Base-by-base conservation (phyloP, 805 yeast genomes). In the Zygosaccharomyces gambellarensis region DNA sequence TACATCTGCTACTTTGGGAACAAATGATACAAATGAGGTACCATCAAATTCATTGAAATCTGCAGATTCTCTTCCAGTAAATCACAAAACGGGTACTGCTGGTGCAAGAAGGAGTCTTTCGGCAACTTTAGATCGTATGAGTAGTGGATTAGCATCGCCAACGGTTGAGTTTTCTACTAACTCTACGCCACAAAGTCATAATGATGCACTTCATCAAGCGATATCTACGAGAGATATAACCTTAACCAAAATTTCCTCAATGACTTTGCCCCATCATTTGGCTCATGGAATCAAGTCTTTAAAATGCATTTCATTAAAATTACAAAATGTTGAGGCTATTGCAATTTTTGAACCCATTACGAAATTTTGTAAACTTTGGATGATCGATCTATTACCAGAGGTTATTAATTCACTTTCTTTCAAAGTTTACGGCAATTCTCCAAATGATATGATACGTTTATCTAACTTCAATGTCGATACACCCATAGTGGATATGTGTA, bases 171-270 rank as follows among this genome's bases (percentile, higher is more conserved):
- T 48, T 54, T 59, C 41, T 41, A 62, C 45, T 62, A 75, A 6
- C 34, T 32, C 58, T n/a, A 39, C 48, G 3, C 49, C 51, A 27
- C 60, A 52, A 41, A 46, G 12, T n/a, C 50, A 52, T 12, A 47
- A 36, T 23, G 51, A 45, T 14, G 7, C 39, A 25, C 36, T 53
- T 1, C 43, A 44, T 28, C 57, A 58, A 36, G 69, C 75, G 0
- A 75, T 77, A 14, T 62, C 71, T 0, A 67, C 82, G 36, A 87
- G 85, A 56, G 95, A 88, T 62, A 75, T 84, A 58, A 82, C 84
- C n/a, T 68, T 87, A 51, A 80, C 90, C 0, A 79, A 77, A 58
- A 65, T 86, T 2, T 81, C 80, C 14, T 64, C 77, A 0, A 59
- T 69, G 17, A 56, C 57, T 1, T 66, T 72, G 36, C 69, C 62